Percentiles rank a stretch among this genome's conserved stretches.
Conservation (phyloP, 139 green algal genomes). For the Dunaliella primolecta region DNA sequence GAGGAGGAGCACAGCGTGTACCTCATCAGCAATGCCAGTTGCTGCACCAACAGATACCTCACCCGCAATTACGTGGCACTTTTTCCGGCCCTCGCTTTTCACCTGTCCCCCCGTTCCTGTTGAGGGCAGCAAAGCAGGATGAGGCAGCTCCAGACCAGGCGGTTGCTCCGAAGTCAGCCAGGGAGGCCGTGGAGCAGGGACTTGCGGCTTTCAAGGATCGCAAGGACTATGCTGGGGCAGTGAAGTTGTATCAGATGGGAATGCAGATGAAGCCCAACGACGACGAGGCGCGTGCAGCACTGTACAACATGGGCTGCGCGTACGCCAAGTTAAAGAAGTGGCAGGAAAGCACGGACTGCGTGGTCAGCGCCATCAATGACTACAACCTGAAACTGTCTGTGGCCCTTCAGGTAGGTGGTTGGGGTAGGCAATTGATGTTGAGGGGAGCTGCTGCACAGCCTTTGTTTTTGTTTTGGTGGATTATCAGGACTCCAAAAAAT, state of each 20-base stretch:
- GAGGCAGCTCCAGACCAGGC: neutral
- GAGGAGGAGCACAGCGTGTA: too few species aligned
- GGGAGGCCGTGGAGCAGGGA: slow-evolving; percentile 63
- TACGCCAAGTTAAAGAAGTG: slow-evolving; percentile 75
- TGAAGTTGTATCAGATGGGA: slow-evolving; percentile 67
- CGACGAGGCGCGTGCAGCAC: slow-evolving; percentile 82
- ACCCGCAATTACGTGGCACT: too few species aligned
- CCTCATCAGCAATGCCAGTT: too few species aligned
- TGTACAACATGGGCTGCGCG: slow-evolving; percentile 91
- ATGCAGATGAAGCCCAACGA: slow-evolving; percentile 68
- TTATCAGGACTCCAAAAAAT: neutral
- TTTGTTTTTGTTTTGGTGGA: neutral
- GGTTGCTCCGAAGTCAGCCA: slow-evolving; percentile 38
- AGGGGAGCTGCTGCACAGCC: neutral
- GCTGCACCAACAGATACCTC: too few species aligned
- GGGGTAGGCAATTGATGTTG: neutral
- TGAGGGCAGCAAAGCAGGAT: neutral
- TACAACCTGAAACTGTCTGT: slow-evolving; percentile 80
- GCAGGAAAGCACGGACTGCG: slow-evolving; percentile 62
- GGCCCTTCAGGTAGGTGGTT: slow-evolving; percentile 57
- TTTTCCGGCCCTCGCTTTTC: too few species aligned
- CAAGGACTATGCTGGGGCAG: slow-evolving; percentile 48
- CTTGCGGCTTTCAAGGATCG: slow-evolving; percentile 50
- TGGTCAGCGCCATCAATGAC: slow-evolving; percentile 76
- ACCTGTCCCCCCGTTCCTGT: too few species aligned